Conservation (phyloP, 768 basidiomycete species). For the Tremella fuciformis region DNA sequence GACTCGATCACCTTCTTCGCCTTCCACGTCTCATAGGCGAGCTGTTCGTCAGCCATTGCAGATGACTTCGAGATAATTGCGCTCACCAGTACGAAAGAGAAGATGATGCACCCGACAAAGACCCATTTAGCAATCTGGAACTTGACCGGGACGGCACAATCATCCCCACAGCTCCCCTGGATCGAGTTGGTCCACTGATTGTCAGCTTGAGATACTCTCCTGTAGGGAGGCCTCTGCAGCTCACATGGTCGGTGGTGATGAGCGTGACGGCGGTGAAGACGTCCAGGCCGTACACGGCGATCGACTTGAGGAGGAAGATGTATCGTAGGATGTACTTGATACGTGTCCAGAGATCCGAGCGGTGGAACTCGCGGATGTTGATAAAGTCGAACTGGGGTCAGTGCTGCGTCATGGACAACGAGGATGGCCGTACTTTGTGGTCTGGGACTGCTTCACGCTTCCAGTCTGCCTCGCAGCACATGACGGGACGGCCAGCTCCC, state of each 20-base stretch:
- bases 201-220: not conserved
- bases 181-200: conserved; percentile 81
- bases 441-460: conserved; percentile 96
- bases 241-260: conserved; percentile 70
- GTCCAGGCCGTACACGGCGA: conserved; percentile 95
- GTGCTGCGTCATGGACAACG: not conserved
- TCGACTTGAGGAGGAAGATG: conserved; percentile 86
- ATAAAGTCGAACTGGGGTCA: conserved; percentile 84
- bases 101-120: conserved; percentile 96
- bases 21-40: conserved; percentile 89
- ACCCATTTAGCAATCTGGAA: conserved; percentile 91
- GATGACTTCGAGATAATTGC: conserved; percentile 7
- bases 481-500: conserved; percentile 39
- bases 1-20: conserved; percentile 90
- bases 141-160: conserved; percentile 74
- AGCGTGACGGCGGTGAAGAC: conserved; percentile 96
- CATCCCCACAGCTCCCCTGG: conserved; percentile 65
- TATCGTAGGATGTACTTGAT: conserved; percentile 94
- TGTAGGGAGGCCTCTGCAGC: conserved; percentile 3
- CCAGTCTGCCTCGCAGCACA: conserved; percentile 73
- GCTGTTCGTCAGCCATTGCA: conserved; percentile 54
- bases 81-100: conserved; percentile 89
- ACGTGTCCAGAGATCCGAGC: conserved; percentile 81
- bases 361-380: conserved; percentile 85
- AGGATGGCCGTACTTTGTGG: conserved; percentile 71